Conservation (phyloP, 2,329 filamentous ascomycete species). For the Pseudogymnoascus destructans region DNA sequence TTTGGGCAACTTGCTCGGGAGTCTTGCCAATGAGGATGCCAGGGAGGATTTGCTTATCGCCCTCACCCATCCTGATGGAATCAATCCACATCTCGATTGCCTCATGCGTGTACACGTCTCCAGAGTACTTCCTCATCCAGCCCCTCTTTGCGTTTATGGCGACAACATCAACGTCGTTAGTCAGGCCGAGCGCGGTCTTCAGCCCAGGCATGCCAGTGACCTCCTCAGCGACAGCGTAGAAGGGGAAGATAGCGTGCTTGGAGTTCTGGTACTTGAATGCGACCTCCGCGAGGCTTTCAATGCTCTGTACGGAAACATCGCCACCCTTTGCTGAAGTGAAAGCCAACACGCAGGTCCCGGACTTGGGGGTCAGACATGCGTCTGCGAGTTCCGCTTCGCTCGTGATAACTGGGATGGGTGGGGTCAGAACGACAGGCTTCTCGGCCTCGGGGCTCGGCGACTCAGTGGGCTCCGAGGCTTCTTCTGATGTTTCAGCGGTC, state of each 20-base stretch:
- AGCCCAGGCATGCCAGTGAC: slow-evolving; percentile 45
- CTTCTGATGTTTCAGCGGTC: slow-evolving; percentile 37
- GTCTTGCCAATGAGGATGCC: slow-evolving; percentile 36
- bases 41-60: slow-evolving; percentile 63
- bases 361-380: slow-evolving; percentile 62
- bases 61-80: slow-evolving; percentile 78
- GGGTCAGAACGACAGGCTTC: slow-evolving; percentile 33
- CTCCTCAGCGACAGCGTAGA: slow-evolving; percentile 57
- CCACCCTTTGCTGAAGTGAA: slow-evolving; percentile 42
- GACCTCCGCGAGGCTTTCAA: slow-evolving; percentile 57
- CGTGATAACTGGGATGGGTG: slow-evolving; percentile 52
- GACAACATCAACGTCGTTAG: slow-evolving; percentile 53
- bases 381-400: slow-evolving; percentile 51
- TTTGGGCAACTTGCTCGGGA: slow-evolving; percentile 20
- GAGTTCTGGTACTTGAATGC: slow-evolving; percentile 59
- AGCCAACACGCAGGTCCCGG: slow-evolving; percentile 71
- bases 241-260: slow-evolving; percentile 63
- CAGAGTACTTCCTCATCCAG: slow-evolving; percentile 66
- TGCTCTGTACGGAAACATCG: slow-evolving; percentile 34
- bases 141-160: slow-evolving; percentile 72
- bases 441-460: slow-evolving; percentile 30
- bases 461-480: slow-evolving; percentile 36
- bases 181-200: slow-evolving; percentile 49
- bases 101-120: slow-evolving; percentile 38
- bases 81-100: slow-evolving; percentile 80